phyloP scores from a whole-genome alignment of 2,329 filamentous ascomycete species.

The Zalaria obscura region DNA sequence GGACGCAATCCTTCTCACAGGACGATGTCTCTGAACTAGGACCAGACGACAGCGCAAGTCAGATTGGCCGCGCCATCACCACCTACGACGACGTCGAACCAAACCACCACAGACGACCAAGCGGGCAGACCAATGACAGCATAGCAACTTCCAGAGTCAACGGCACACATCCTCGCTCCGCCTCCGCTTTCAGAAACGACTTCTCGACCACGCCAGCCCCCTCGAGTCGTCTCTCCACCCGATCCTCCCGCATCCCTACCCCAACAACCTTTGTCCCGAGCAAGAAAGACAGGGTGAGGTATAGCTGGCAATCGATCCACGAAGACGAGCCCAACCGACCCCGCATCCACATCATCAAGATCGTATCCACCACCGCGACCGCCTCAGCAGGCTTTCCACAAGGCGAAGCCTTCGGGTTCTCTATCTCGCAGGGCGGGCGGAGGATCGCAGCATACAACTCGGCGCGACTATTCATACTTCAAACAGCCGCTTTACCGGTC shows the following conservation, averaged over 20 bases:
- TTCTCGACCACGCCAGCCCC: slow-evolving; percentile 4
- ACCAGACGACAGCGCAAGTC: slow-evolving; percentile 7
- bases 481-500: slow-evolving; percentile 46
- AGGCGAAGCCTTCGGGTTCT: slow-evolving; percentile 68
- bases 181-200: neutral
- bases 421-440: slow-evolving; percentile 60
- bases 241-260: slow-evolving; percentile 4
- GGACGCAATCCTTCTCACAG: too few species aligned
- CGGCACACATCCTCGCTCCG: neutral
- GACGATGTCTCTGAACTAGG: slow-evolving; percentile 5
- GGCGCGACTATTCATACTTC: slow-evolving; percentile 67
- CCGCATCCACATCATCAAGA: slow-evolving; percentile 45
- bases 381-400: slow-evolving; percentile 55
- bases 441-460: slow-evolving; percentile 72
- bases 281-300: slow-evolving; percentile 18
- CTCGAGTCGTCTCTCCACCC: slow-evolving; percentile 4
- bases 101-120: neutral
- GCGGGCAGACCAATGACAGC: neutral
- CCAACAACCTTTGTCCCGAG: slow-evolving; percentile 7
- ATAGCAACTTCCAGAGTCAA: neutral
- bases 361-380: slow-evolving; percentile 73
- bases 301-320: slow-evolving; percentile 22
- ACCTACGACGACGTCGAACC: slow-evolving; percentile 1
- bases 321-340: slow-evolving; percentile 22
- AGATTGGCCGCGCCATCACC: slow-evolving; percentile 4